Evolutionary conservation across 495 filamentous ascomycete genomes (phyloP).

Genomic region (Xylaria flabelliformis): DNA sequence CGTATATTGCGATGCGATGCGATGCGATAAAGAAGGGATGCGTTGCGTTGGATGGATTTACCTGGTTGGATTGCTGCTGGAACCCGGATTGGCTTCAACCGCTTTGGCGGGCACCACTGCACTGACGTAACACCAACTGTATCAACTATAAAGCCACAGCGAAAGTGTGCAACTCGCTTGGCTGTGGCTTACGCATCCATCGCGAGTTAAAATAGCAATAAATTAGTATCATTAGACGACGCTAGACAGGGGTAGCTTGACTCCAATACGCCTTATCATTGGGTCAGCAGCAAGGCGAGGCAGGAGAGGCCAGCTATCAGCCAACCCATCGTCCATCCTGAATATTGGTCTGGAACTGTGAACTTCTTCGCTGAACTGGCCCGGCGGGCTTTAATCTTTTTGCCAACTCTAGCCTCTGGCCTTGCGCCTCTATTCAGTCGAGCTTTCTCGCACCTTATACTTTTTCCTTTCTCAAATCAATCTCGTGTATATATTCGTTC

Average conservation of each 20-base stretch:
- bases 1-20: slow-evolving; percentile 18
- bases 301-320: slow-evolving; percentile 46
- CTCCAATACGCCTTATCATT: slow-evolving; percentile 35
- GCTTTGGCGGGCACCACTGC: neutral
- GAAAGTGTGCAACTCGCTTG: neutral
- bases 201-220: neutral
- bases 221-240: slow-evolving; percentile 5
- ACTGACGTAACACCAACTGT: slow-evolving; percentile 16
- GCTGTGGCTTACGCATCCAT: slow-evolving; percentile 24
- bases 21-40: neutral
- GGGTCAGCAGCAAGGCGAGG: slow-evolving; percentile 36
- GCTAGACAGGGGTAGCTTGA: slow-evolving; percentile 41
- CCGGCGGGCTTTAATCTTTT: slow-evolving; percentile 22
- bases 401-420: slow-evolving; percentile 13
- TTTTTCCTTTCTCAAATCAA: slow-evolving; percentile 21
- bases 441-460: slow-evolving; percentile 15
- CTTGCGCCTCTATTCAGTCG: slow-evolving; percentile 28
- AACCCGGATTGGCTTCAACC: slow-evolving; percentile 1
- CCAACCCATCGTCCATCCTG: slow-evolving; percentile 7
- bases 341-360: slow-evolving; percentile 15
- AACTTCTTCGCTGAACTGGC: slow-evolving; percentile 25
- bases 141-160: slow-evolving; percentile 1
- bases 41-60: slow-evolving; percentile 18
- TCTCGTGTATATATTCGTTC: slow-evolving; percentile 2
- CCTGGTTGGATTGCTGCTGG: neutral